Percentiles rank a stretch among this genome's conserved stretches.
Evolutionary conservation across 352 stramenopile genomes (phyloP).

Genomic region (Phytophthora pisi): DNA sequence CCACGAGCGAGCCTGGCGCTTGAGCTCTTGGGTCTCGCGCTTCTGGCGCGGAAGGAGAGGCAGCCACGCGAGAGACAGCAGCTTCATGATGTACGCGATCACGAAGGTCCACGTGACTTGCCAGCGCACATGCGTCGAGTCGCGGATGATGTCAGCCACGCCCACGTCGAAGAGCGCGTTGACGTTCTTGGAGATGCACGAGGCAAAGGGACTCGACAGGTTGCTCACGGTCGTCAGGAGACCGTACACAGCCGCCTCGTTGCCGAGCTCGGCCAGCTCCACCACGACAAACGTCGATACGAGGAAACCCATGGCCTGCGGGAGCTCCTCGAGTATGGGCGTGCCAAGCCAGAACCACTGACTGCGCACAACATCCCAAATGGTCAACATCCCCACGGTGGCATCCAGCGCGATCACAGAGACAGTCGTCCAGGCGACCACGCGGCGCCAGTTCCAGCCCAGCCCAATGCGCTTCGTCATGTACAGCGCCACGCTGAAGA

Average conservation of each 20-base stretch:
- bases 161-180: slow-evolving; percentile 44
- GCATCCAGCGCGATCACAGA: slow-evolving; percentile 47
- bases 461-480: slow-evolving; percentile 51
- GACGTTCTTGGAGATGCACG: slow-evolving; percentile 49
- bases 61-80: slow-evolving; percentile 56
- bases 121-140: slow-evolving; percentile 41
- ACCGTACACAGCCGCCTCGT: slow-evolving; percentile 64
- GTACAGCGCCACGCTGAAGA: slow-evolving; percentile 46
- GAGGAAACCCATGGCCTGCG: slow-evolving; percentile 54
- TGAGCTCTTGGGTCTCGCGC: slow-evolving; percentile 54
- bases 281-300: slow-evolving; percentile 63
- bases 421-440: slow-evolving; percentile 44
- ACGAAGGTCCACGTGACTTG: slow-evolving; percentile 47
- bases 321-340: slow-evolving; percentile 53
- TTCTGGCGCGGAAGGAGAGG: slow-evolving; percentile 65
- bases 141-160: slow-evolving; percentile 40
- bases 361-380: slow-evolving; percentile 59
- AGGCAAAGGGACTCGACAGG: slow-evolving; percentile 49
- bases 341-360: slow-evolving; percentile 72
- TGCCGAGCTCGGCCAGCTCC: slow-evolving; percentile 57
- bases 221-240: slow-evolving; percentile 60
- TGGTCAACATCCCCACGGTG: slow-evolving; percentile 41
- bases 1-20: slow-evolving; percentile 37
- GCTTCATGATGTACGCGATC: slow-evolving; percentile 55
- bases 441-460: slow-evolving; percentile 53